phyloP scores from a whole-genome alignment of 352 stramenopile species.

The Phytophthora hybrid region DNA sequence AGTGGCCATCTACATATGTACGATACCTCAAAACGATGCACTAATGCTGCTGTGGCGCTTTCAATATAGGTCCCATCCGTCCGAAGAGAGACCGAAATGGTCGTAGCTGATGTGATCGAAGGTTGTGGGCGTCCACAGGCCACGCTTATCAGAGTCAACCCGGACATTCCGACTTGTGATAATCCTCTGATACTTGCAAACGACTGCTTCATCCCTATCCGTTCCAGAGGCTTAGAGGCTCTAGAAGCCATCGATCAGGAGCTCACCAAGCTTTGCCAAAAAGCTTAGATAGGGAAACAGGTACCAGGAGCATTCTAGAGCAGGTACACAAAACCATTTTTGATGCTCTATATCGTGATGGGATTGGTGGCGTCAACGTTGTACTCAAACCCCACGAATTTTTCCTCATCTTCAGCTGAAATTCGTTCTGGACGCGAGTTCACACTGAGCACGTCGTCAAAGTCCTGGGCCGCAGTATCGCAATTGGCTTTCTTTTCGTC shows the following conservation, averaged over 20 bases:
- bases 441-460: slow-evolving; percentile 68
- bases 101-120: slow-evolving; percentile 75
- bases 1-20: slow-evolving; percentile 4
- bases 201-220: slow-evolving; percentile 55
- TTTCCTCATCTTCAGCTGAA: slow-evolving; percentile 53
- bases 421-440: slow-evolving; percentile 47
- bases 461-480: slow-evolving; percentile 66
- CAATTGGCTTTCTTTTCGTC: slow-evolving; percentile 72
- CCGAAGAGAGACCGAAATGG: slow-evolving; percentile 81
- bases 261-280: slow-evolving; percentile 22
- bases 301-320: not conserved
- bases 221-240: slow-evolving; percentile 57
- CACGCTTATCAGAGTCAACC: slow-evolving; percentile 80
- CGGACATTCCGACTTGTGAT: slow-evolving; percentile 68
- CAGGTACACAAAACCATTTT: not conserved
- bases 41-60: slow-evolving; percentile 5
- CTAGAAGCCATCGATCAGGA: slow-evolving; percentile 66
- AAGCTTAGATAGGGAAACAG: not conserved
- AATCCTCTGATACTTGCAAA: slow-evolving; percentile 57
- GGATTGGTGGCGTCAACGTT: slow-evolving; percentile 52
- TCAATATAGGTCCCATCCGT: slow-evolving; percentile 76
- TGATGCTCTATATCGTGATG: slow-evolving; percentile 22
- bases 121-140: slow-evolving; percentile 60
- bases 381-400: slow-evolving; percentile 68
- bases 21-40: not conserved